Base-by-base conservation (phyloP, 1,139 yeast species). In the Geotrichum restrictum region DNA sequence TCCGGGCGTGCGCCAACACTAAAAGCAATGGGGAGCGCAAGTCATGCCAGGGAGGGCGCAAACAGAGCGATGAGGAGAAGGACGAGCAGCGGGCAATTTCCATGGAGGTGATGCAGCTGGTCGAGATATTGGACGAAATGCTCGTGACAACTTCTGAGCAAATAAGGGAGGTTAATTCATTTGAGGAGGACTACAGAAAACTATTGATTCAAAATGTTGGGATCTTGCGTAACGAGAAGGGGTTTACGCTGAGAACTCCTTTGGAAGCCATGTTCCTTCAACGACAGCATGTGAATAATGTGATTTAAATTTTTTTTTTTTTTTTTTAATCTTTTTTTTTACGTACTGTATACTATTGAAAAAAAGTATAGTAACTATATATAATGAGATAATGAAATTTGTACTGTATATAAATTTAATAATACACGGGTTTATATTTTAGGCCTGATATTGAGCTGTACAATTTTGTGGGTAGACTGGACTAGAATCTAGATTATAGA, bases 191-290 rank as follows among this genome's bases (percentile, higher is more conserved):
- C 40, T 57, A 56, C 7, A 53, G 62, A 3, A 62, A 62, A 43
- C 56, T 62, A 51, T 55, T 64, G 32, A 54, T 62, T 45, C 67
- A 64, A 50, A 56, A 58, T 11, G 58, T 64, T 37, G 62, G 64
- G 4, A 53, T 63, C 19, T 47, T 64, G 18, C 41, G 60, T 40
- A 50, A 55, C 19, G 66, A 64, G 48, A 44, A 54, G 29, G 63
- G 62, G 2, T 59, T 56, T 38, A 60, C 66, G 6, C 21, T 54
- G 5, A 53, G 62, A 16, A 55, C 65, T 14, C 54, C 56, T n/a
- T 49, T 63, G 29, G 68, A 63, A 45, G 47, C 39, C 18, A 34
- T 56, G 18, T 61, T 54, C 39, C 48, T 55, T 36, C 51, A 52
- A 29, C 11, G 49, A 47, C 45, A 50, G 46, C 39, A 50, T 34